Evolutionary conservation across 2,329 filamentous ascomycete species (phyloP), one percentile per base, ranked within the genome.

Genomic region (Penicillium sp.): DNA sequence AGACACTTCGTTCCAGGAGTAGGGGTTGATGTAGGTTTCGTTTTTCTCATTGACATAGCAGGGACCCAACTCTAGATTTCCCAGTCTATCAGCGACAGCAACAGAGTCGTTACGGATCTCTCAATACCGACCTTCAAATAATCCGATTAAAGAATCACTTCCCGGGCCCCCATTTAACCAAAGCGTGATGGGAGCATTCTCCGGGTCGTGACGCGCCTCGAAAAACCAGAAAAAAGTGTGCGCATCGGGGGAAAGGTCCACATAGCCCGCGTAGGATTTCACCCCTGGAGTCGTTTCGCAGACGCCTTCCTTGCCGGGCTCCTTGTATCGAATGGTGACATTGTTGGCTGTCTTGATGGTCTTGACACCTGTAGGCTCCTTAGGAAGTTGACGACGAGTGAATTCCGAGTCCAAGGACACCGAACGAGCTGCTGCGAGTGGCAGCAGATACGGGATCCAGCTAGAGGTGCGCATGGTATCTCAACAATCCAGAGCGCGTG

Each of bases 221-320:
- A 79, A 80, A 58, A 79, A 76, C 69, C 72, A 80, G 58, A 80
- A 70, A 50, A 64, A 63, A 31, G 76, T 72, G 52, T 78, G 75
- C 41, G 76, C 65, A 27, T 76, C 62, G 3, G 71, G 64, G 4
- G 60, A 69, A 7, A 78, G 67, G 50, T 78, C 76, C 9, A 76
- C 70, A 49, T 79, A 79, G 15, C 77, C 75, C 1, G 74, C 72
- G 51, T 73, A 79, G 18, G 72, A 76, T 48, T 78, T 78, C 14
- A 79, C 75, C 18, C 71, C 69, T 1, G 74, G 74, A 13, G 76
- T 74, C 3, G 75, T 69, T 60, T 80, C 77, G 48, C 77, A 79
- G 40, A 78, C 53, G 4, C 59, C 64, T 27, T 64, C 59, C 36
- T 62, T 77, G 3, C 76, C 76, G 3, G 71, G 76, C 56, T 79